phyloP scores from a whole-genome alignment of 1,284 basidiomycete genomes.

The Sparassis latifolia region DNA sequence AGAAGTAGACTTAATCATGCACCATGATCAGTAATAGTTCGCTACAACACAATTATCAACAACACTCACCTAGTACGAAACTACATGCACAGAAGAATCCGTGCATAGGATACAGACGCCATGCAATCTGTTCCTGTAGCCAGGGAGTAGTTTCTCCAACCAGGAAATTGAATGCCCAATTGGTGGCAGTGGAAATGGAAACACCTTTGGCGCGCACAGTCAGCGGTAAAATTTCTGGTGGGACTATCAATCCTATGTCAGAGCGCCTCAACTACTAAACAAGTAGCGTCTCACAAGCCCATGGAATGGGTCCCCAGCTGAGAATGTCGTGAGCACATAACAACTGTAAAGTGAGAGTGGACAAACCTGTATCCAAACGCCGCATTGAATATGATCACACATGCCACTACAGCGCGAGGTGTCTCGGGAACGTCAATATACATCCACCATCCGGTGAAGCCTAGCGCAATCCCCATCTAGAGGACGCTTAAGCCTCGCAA shows the following conservation, averaged over 20 bases:
- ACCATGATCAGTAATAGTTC: slow-evolving; percentile 11
- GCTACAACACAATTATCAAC: background rate
- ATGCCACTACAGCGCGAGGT: slow-evolving; percentile 85
- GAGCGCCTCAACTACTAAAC: background rate
- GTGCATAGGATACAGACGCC: slow-evolving; percentile 95
- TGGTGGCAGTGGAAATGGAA: slow-evolving; percentile 83
- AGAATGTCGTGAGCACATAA: background rate
- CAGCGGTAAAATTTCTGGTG: slow-evolving; percentile 81
- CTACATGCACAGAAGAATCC: slow-evolving; percentile 90
- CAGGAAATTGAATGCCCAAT: slow-evolving; percentile 84
- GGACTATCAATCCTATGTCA: slow-evolving; percentile 1
- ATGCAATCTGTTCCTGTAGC: slow-evolving; percentile 85
- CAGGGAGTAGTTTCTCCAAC: slow-evolving; percentile 89
- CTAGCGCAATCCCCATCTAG: slow-evolving; percentile 74
- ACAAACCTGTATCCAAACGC: slow-evolving; percentile 78
- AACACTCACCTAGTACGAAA: slow-evolving; percentile 65
- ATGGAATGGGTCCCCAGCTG: slow-evolving; percentile 21
- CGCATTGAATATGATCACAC: slow-evolving; percentile 92
- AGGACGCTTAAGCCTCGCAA: too few relatives aligned
- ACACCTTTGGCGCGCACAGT: slow-evolving; percentile 91
- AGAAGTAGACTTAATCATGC: slow-evolving; percentile 55
- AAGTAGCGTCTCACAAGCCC: slow-evolving; percentile 66
- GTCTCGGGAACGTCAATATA: slow-evolving; percentile 84
- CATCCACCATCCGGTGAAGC: slow-evolving; percentile 88
- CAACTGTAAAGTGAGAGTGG: background rate